Conservation (phyloP, 2,329 filamentous ascomycete genomes). For the Tolypocladium ophioglossoides region DNA sequence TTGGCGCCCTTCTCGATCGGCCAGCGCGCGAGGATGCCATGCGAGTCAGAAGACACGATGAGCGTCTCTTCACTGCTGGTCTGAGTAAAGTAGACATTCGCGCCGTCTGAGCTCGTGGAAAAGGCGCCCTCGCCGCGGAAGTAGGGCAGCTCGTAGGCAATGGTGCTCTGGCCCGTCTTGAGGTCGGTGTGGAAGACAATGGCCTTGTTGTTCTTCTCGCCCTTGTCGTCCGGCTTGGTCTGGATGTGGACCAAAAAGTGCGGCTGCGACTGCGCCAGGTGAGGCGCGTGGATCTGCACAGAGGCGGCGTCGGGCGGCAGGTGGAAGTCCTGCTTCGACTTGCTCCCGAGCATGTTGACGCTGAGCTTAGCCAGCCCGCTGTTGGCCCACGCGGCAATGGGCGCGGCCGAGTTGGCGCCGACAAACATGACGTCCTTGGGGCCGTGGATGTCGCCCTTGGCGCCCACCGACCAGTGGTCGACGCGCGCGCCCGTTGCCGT, state of each 20-base stretch:
- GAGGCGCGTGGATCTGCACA: slow-evolving; percentile 64
- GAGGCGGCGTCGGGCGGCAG: slow-evolving; percentile 35
- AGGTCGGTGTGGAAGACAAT: slow-evolving; percentile 78
- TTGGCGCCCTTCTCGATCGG: slow-evolving; percentile 35
- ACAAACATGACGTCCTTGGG: slow-evolving; percentile 61
- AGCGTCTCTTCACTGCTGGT: slow-evolving; percentile 64
- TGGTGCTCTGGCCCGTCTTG: slow-evolving; percentile 56
- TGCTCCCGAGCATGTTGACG: slow-evolving; percentile 59
- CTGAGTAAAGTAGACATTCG: slow-evolving; percentile 83
- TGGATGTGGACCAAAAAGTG: slow-evolving; percentile 82
- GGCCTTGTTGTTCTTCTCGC: slow-evolving; percentile 51
- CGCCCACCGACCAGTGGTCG: slow-evolving; percentile 60
- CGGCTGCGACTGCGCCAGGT: slow-evolving; percentile 57
- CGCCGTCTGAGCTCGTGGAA: slow-evolving; percentile 64
- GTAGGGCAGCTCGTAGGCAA: slow-evolving; percentile 70
- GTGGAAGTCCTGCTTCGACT: slow-evolving; percentile 42
- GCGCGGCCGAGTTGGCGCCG: slow-evolving; percentile 64
- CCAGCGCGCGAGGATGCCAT: slow-evolving; percentile 70
- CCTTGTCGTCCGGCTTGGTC: slow-evolving; percentile 37
- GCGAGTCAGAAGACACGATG: slow-evolving; percentile 65
- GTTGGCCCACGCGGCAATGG: slow-evolving; percentile 68
- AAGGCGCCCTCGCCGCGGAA: slow-evolving; percentile 63
- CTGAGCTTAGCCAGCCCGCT: slow-evolving; percentile 49
- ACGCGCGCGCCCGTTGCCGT: slow-evolving; percentile 59
- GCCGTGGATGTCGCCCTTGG: slow-evolving; percentile 61